Base-by-base conservation (phyloP, 192 early-diverging fungal species). In the Backusella sp. region DNA sequence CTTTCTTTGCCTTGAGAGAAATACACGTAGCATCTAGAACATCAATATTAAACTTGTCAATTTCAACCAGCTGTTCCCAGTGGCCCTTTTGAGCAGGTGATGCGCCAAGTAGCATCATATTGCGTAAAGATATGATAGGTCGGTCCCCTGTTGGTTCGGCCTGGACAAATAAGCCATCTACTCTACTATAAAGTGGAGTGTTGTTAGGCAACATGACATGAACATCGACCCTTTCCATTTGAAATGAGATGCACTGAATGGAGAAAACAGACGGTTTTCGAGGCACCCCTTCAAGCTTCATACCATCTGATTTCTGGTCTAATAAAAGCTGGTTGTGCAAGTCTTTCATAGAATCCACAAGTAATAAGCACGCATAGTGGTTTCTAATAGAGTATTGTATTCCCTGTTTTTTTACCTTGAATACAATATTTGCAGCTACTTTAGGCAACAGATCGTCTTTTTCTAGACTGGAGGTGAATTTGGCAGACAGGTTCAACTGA, bases 381-480 rank as follows among this genome's bases (percentile, higher is more conserved):
- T 71, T 36, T 23, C 26, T 28, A 7, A 71, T 7, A 28, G 70
- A 71, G 26, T 46, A 71, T 23, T 1, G 23, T 28, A 71, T 46
- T 28, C 70, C 70, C 5, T 71, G 26, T 4, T 71, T 71, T 32
- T 71, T 71, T 19, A 71, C 11, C 42, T 46, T 71, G 42, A 36
- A 49, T 15, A 30, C 11, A 71, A 71, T 39, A 23, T 17, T 14
- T 9, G 44, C 41, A 15, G 9, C 23, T 26, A 62, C 56, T 5
- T 28, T n/a, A 4, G 56, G 26, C 4, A 62, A 62, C 4, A 1
- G 2, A 7, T 23, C 56, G 7, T 21, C 68, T 44, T 3, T 15
- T 42, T 41, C 42, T 2, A 44, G 34, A 1, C 4, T 19, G 3
- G 21, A 36, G 4, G 6, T 49, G 4, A 46, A 46, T 34, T 69